Evolutionary conservation across 441 rosid species (phyloP), one percentile per base, ranked within the genome.

Genomic region (Gossypium trilobum): DNA sequence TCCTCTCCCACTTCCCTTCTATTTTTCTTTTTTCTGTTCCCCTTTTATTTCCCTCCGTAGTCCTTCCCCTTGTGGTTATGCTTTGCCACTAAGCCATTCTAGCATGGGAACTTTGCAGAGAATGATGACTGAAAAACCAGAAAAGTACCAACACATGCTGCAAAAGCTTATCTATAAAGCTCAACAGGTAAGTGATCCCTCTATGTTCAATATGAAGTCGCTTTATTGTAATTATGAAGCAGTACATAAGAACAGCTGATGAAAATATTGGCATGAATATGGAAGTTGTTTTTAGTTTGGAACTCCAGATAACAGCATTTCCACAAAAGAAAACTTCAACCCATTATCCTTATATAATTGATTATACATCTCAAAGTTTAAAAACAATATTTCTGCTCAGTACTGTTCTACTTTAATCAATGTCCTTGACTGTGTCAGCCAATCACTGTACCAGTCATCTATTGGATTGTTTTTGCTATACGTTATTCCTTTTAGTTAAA

Each of bases 71-170:
- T 0, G 33, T 33, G 64, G 22, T 46, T 46, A 19, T 70, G 50
- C 50, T 14, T 70, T 73, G 78, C 55, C 74, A 63, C 79, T 83
- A 50, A 82, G 71, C 17, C 14, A 50, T 60, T 76, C 16, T 60
- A 75, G 5, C 20, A 5, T 75, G 62, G 72, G 13, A 19, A 70
- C 70, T 46, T 78, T 80, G 77, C 87, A 95, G 99, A 89, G 97
- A 83, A 95, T 93, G 99, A 95, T 93, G 99, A 91, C 95, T 23
- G 97, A 90, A 81, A 87, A 87, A 59, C 97, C 98, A 63, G 98
- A 93, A 68, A 91, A 89, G 77, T 95, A 95, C 87, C 96, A 95
- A 73, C 88, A 85, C 83, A 88, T 89, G 97, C 92, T 95, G 73
- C 98, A 95, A 83, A 95, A 88, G 82, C 99, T 93, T 59, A 86